Percentiles rank a stretch among this genome's conserved stretches.
Conservation (phyloP, 331 rosid species). For the Pyracantha coccinea region DNA sequence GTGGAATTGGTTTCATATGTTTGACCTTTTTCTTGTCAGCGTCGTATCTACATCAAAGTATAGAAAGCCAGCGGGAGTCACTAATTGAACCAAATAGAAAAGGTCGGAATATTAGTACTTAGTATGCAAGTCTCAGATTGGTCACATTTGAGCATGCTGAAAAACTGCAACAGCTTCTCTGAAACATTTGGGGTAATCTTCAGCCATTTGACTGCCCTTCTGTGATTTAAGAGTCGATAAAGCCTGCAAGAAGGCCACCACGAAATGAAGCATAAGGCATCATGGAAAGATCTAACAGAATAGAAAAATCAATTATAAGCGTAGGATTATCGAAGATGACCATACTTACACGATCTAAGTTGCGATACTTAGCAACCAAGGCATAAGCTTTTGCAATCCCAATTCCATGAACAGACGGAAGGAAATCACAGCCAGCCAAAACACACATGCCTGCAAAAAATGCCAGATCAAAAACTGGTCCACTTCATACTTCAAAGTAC, state of each 20-base stretch:
- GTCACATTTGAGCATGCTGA: constrained; percentile 78
- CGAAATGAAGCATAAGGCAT: not conserved
- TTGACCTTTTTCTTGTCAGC: constrained; percentile 45
- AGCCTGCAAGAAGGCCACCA: constrained; percentile 39
- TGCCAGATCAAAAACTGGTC: not conserved
- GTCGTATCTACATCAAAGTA: constrained; percentile 56
- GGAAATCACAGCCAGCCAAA: constrained; percentile 96
- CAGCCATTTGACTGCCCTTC: constrained; percentile 65
- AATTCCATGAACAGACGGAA: constrained; percentile 92
- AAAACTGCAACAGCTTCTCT: constrained; percentile 76
- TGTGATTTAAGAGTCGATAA: constrained; percentile 67
- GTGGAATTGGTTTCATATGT: constrained; percentile 66
- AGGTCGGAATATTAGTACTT: not conserved
- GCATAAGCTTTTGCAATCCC: constrained; percentile 83
- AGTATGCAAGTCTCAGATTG: not conserved
- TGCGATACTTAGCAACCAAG: constrained; percentile 71
- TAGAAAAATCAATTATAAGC: not conserved
- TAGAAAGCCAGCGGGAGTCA: constrained; percentile 9
- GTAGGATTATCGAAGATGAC: not conserved
- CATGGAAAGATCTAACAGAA: not conserved
- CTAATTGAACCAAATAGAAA: not conserved
- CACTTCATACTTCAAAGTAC: not conserved
- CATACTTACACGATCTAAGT: constrained; percentile 77
- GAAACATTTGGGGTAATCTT: constrained; percentile 67
- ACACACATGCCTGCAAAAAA: constrained; percentile 78